Evolutionary conservation across 1,139 yeast species (phyloP), one percentile per base, ranked within the genome.

Genomic region (Protomyces arabidopsidicola): DNA sequence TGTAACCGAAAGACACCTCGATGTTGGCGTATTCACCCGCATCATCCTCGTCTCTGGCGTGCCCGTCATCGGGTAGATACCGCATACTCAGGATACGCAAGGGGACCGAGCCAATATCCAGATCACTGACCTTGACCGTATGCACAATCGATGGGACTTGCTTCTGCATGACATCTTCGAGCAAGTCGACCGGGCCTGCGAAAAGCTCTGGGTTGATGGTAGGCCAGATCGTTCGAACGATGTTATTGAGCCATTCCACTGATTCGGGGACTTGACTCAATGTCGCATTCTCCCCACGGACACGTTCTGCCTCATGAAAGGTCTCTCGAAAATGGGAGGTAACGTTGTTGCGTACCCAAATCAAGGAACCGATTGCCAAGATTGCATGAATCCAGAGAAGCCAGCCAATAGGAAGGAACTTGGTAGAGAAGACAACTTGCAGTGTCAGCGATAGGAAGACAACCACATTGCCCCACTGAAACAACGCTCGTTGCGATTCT

Each of bases 91-190:
- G 24, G 24, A 64, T 53, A 14, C 64, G 61, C 9, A 64, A 38
- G 18, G 66, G 66, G 10, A 54, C 42, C 2, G 42, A 51, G 27
- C 66, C 66, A 6, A 59, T 64, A 42, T 51, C 58, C 22, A 64
- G 56, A 27, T 57, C 60, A 6, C 65, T 53, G 45, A 64, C 58
- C 22, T 61, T 61, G 36, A 64, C 64, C 16, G 62, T 60, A 24
- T 64, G 63, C 12, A 64, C 58, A 20, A 64, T 55, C 9, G 55
- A 51, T 4, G 66, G 66, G 5, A 64, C 60, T 10, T 55, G 58
- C 45, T 64, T 61, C 52, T 64, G 65, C 64, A 64, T 55, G 45
- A 64, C 62, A 36, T 64, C 66, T 53, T 64, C 66, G 34, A 64
- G 58, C 45, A 55, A 45, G 36, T 64, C 66, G 31, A 55, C 20